These are phyloP conservation scores for Grosmannia clavigera DNA, from an alignment of 2,329 filamentous ascomycete species.

Conservation along the genomic window DNA sequence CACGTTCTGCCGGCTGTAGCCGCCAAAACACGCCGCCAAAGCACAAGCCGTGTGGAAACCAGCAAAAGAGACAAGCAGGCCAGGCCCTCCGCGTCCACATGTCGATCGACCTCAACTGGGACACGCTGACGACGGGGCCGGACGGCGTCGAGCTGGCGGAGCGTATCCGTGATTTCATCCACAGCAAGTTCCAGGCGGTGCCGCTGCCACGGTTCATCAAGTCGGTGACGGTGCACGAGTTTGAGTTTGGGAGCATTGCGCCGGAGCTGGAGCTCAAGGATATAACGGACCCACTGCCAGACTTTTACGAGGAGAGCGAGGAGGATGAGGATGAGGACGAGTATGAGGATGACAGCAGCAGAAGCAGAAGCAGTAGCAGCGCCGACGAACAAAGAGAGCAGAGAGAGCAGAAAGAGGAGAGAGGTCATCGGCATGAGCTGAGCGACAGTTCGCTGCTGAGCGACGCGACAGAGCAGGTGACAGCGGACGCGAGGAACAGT, in stretches of 20 bases:
- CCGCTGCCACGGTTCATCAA: slow-evolving; percentile 91
- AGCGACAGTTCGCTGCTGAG: slow-evolving; percentile 15
- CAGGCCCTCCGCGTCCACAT: slow-evolving; percentile 32
- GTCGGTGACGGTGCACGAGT: slow-evolving; percentile 86
- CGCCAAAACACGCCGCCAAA: background rate
- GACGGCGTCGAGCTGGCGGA: slow-evolving; percentile 79
- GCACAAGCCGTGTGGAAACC: too few relatives aligned
- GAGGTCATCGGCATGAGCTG: slow-evolving; percentile 18
- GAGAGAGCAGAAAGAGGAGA: slow-evolving; percentile 14
- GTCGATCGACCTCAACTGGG: slow-evolving; percentile 98
- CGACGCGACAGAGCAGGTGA: slow-evolving; percentile 33
- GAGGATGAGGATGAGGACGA: slow-evolving; percentile 20
- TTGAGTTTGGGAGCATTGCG: slow-evolving; percentile 75
- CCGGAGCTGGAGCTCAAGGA: slow-evolving; percentile 90
- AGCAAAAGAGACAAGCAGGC: too few relatives aligned
- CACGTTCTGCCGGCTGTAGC: background rate
- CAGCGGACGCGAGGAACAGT: slow-evolving; percentile 27
- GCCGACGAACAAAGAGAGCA: background rate
- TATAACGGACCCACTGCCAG: slow-evolving; percentile 85
- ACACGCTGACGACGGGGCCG: slow-evolving; percentile 75
- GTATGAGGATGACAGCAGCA: slow-evolving; percentile 17
- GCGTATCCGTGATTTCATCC: slow-evolving; percentile 82
- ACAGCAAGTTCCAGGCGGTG: slow-evolving; percentile 89
- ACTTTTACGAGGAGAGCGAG: slow-evolving; percentile 83
- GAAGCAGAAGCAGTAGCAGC: slow-evolving; percentile 12